Conservation (phyloP, 208 protist genomes). For the Crithidia mellificae region DNA sequence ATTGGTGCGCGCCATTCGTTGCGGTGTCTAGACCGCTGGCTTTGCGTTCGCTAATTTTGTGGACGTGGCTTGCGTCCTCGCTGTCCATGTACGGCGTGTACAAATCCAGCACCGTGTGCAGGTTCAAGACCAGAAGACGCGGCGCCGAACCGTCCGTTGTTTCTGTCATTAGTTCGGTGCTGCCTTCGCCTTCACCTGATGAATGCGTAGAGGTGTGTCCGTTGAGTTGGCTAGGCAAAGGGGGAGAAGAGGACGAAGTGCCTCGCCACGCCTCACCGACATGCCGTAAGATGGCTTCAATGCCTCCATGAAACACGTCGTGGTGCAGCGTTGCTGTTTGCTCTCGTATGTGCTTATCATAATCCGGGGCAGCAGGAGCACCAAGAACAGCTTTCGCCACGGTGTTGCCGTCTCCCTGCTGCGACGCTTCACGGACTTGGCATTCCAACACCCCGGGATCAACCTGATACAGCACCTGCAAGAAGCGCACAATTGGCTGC, state of each 20-base stretch:
- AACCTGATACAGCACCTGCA: constrained; percentile 9
- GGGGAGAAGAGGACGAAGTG: not conserved
- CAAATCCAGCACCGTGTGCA: constrained; percentile 7
- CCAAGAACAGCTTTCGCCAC: too few relatives aligned
- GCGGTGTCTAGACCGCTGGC: too few relatives aligned
- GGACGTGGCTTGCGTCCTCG: not conserved
- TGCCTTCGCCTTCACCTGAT: not conserved
- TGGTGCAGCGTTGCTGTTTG: not conserved
- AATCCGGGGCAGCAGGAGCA: too few relatives aligned
- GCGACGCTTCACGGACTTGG: constrained; percentile 16
- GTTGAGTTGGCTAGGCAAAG: too few relatives aligned
- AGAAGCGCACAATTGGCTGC: constrained; percentile 19
- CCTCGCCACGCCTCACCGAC: constrained; percentile 2
- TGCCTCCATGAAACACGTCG: constrained; percentile 9
- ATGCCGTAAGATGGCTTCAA: constrained; percentile 1
- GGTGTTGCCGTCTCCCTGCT: not conserved
- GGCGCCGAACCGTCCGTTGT: not conserved
- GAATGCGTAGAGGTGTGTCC: too few relatives aligned
- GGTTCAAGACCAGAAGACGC: constrained; percentile 2
- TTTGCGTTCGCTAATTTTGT: too few relatives aligned
- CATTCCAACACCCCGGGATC: constrained; percentile 19
- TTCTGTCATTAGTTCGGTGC: too few relatives aligned
- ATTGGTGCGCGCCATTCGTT: too few relatives aligned
- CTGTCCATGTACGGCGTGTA: not conserved
- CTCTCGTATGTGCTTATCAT: too few relatives aligned